These are phyloP conservation scores for Suillus weaverae DNA, from an alignment of 768 basidiomycete species.

Conservation along the genomic window DNA sequence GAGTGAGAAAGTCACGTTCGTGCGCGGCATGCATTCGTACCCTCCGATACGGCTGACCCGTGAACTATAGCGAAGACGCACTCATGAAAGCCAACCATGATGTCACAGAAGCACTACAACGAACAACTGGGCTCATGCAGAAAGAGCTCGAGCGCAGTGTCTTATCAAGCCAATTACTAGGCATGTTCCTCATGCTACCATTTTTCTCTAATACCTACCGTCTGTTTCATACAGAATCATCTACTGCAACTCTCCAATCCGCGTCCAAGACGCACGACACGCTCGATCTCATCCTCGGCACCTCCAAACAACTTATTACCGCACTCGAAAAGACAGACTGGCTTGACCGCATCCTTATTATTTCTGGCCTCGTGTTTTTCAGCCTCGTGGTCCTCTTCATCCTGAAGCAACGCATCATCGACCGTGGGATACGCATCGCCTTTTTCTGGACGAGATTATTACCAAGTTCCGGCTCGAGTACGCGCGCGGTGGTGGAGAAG, in stretches of 20 bases:
- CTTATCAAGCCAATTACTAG: slow-evolving; percentile 81
- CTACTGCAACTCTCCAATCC: slow-evolving; percentile 72
- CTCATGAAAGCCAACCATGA: slow-evolving; percentile 89
- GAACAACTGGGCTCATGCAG: slow-evolving; percentile 87
- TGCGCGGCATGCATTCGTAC: slow-evolving; percentile 15
- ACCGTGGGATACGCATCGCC: slow-evolving; percentile 73
- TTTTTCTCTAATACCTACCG: not conserved
- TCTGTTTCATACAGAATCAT: slow-evolving; percentile 53
- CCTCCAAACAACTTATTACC: slow-evolving; percentile 84
- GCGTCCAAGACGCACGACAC: slow-evolving; percentile 78
- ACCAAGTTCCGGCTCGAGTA: slow-evolving; percentile 39
- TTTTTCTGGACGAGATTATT: slow-evolving; percentile 88
- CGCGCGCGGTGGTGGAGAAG: slow-evolving; percentile 3
- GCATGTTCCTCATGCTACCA: slow-evolving; percentile 37
- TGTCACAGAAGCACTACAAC: slow-evolving; percentile 83
- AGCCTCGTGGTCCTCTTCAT: slow-evolving; percentile 81
- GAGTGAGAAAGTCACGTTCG: slow-evolving; percentile 65
- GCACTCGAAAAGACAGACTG: slow-evolving; percentile 89
- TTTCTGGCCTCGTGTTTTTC: slow-evolving; percentile 82
- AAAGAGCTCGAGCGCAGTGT: slow-evolving; percentile 90
- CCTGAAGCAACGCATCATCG: slow-evolving; percentile 82
- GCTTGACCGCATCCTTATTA: slow-evolving; percentile 86
- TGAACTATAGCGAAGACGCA: slow-evolving; percentile 64
- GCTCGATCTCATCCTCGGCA: slow-evolving; percentile 66
- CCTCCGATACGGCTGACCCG: slow-evolving; percentile 4